Percentiles rank a stretch among this genome's conserved stretches.
These are phyloP conservation scores for Sphagnum contortum DNA, from an alignment of 225 moss, liverwort and hornwort species.

Conservation along the genomic window DNA sequence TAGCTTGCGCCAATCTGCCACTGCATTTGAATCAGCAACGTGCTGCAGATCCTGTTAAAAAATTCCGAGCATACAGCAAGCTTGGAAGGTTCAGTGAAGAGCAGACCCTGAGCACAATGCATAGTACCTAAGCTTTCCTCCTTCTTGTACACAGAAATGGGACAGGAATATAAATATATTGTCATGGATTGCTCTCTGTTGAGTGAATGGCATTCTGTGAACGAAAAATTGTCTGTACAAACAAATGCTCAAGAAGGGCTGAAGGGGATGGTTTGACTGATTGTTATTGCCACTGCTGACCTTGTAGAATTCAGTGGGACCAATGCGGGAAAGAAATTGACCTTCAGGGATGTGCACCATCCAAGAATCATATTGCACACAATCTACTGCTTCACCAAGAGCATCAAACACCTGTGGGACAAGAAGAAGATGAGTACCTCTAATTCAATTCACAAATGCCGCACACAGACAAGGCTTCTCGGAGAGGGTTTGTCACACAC, in stretches of 20 bases:
- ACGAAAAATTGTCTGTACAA: background rate
- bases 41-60: conserved; percentile 58
- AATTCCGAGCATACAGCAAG: background rate
- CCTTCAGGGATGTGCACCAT: conserved; percentile 93
- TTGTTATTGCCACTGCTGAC: conserved; percentile 8
- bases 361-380: conserved; percentile 80
- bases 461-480: too few species aligned
- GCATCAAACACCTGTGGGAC: conserved; percentile 71
- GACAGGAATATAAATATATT: too few species aligned
- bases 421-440: background rate
- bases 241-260: background rate
- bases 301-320: conserved; percentile 73
- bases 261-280: background rate
- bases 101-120: too few species aligned
- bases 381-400: conserved; percentile 62
- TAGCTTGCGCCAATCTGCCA: conserved; percentile 79
- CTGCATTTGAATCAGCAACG: conserved; percentile 68
- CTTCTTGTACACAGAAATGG: too few species aligned
- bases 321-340: conserved; percentile 70
- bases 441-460: too few species aligned
- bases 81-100: too few species aligned
- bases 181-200: too few species aligned
- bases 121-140: too few species aligned
- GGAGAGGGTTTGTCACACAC: too few species aligned
- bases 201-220: too few species aligned